Evolutionary conservation across 83 land plant species (phyloP).

Genomic region (Diphasiastrum complanatum): DNA sequence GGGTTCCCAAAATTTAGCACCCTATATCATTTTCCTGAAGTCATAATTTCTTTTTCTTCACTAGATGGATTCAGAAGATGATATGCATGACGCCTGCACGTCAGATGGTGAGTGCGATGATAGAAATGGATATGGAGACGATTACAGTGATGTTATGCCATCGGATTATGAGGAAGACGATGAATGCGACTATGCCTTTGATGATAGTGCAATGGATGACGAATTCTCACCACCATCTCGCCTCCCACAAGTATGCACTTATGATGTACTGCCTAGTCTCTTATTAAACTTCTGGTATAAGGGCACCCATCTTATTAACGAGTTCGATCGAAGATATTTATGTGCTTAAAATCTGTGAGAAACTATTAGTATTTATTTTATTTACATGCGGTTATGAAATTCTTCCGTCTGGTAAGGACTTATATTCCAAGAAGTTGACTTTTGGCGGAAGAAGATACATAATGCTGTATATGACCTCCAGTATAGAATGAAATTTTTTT

Average conservation of each 20-base stretch:
- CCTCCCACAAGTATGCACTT: slow-evolving; percentile 21
- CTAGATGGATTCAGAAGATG: slow-evolving; percentile 26
- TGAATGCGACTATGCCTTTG: slow-evolving; percentile 30
- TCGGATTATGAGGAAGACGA: slow-evolving; percentile 22
- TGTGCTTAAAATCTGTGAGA: background rate
- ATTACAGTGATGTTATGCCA: slow-evolving; percentile 7
- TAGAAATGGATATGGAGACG: slow-evolving; percentile 10
- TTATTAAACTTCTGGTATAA: background rate
- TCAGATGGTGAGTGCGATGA: slow-evolving; percentile 33
- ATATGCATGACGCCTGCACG: slow-evolving; percentile 31
- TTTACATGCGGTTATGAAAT: background rate
- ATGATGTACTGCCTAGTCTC: background rate
- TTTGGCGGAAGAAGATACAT: no score
- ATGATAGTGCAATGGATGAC: slow-evolving; percentile 17
- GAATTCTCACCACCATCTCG: slow-evolving; percentile 18
- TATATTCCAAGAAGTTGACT: background rate
- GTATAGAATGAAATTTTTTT: no score
- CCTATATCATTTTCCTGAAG: no score
- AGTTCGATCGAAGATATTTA: background rate
- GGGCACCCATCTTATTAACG: background rate
- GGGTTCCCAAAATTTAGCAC: no score
- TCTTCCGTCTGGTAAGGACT: background rate
- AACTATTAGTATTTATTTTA: background rate
- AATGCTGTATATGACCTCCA: no score
- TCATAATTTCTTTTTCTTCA: background rate